These are phyloP conservation scores for Ramaria sp. DNA, from an alignment of 768 basidiomycete species.

Conservation along the genomic window DNA sequence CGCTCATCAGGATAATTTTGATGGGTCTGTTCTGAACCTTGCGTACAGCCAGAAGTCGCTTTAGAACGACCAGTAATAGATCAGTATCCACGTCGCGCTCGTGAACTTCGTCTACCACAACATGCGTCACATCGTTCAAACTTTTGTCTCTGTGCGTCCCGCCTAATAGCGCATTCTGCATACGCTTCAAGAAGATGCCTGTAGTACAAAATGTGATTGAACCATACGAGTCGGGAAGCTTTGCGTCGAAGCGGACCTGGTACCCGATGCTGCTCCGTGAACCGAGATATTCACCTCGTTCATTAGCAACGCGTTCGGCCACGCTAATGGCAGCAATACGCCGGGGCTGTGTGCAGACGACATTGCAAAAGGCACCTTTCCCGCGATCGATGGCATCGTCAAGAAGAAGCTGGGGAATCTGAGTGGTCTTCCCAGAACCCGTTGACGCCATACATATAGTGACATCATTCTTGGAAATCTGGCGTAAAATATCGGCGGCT, in stretches of 20 bases:
- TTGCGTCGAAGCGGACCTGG: conserved; percentile 84
- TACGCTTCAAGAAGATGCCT: conserved; percentile 76
- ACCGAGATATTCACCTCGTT: conserved; percentile 68
- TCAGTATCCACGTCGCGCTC: conserved; percentile 94
- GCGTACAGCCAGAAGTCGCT: conserved; percentile 68
- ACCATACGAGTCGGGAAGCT: conserved; percentile 67
- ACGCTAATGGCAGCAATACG: conserved; percentile 87
- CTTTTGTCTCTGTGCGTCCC: conserved; percentile 34
- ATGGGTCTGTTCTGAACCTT: conserved; percentile 58
- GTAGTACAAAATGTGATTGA: conserved; percentile 90
- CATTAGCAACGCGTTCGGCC: conserved; percentile 82
- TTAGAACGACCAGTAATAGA: conserved; percentile 78
- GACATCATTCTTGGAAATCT: conserved; percentile 69
- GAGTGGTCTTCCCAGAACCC: conserved; percentile 90
- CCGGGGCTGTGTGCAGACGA: conserved; percentile 89
- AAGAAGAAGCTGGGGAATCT: conserved; percentile 86
- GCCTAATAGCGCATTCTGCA: conserved; percentile 35
- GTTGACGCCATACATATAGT: conserved; percentile 85
- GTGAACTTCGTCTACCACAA: conserved; percentile 93
- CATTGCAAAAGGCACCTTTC: conserved; percentile 78
- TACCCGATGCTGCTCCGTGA: conserved; percentile 61
- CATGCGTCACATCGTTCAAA: conserved; percentile 77
- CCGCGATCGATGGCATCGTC: conserved; percentile 71
- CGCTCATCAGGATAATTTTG: conserved; percentile 90
- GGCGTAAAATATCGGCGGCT: conserved; percentile 51